Base-by-base conservation (phyloP, 2,329 filamentous ascomycete species). In the Apiospora saccharicola region DNA sequence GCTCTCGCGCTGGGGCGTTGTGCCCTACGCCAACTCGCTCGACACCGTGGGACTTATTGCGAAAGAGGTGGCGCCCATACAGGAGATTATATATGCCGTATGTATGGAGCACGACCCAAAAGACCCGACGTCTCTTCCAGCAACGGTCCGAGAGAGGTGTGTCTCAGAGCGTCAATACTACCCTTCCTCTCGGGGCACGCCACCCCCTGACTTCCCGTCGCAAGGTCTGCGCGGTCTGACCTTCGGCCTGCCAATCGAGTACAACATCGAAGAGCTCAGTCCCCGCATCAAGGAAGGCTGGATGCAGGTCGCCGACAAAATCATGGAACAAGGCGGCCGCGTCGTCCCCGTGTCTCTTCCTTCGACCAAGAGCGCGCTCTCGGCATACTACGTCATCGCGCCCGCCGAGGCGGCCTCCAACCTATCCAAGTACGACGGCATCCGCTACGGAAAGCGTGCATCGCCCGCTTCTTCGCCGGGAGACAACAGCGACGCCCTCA, bases 371-470 rank as follows among this genome's bases (percentile, higher is more conserved):
- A 91, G 94, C 76, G 96, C 96, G 0, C 89, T 99, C 0, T 94
- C 95, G 26, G 93, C 96, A 46, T 99, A 99, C 85, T 99, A 99
- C 82, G 90, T 99, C 72, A 91, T 99, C 71, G 97, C 96, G 0
- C 94, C 96, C 0, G 96, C 96, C 22, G 96, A 99, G 83, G 96
- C 96, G 4, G 94, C 94, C 1, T 98, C 96, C 22, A 99, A 99
- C 78, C 89, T 99, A 2, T 94, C 96, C 72, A 98, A 97, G 81
- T 99, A 98, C 81, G 97, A 99, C 78, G 96, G 96, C 26, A 90
- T 98, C n/a, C 92, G 96, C 14, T 99, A 97, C 82, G 96, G 96
- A 1, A 86, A 86, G 26, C 88, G 90, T 43, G 84, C 83, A 6
- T 79, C 81, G 1, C 81, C 83, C n/a, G 76, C 74, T 5, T 49